Evolutionary conservation across 2,329 filamentous ascomycete genomes (phyloP).

Genomic region (Phaeoacremonium minimum): DNA sequence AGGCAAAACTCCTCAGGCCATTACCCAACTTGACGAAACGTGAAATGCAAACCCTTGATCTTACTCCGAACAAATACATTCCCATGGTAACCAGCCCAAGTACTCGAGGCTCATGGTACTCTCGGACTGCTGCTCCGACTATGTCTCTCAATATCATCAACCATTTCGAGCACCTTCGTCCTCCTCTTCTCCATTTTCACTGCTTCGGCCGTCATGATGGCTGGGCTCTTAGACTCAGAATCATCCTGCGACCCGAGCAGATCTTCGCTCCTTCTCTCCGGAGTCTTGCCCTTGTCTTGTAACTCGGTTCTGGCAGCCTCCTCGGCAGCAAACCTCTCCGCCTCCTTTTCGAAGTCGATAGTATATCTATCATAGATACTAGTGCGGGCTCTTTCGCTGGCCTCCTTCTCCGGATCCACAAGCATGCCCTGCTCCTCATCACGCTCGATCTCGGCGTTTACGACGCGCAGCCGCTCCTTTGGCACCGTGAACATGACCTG

Average conservation of each 20-base stretch:
- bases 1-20: too few relatives aligned
- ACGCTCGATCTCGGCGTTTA: slow-evolving; percentile 65
- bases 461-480: slow-evolving; percentile 79
- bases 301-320: neutral
- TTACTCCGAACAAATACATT: too few relatives aligned
- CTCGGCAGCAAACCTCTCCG: slow-evolving; percentile 1
- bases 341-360: slow-evolving; percentile 5
- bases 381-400: neutral
- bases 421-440: slow-evolving; percentile 32
- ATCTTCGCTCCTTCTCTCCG: slow-evolving; percentile 1
- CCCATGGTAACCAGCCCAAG: too few relatives aligned
- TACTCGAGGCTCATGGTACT: too few relatives aligned
- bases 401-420: slow-evolving; percentile 31
- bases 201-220: slow-evolving; percentile 10
- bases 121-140: slow-evolving; percentile 39
- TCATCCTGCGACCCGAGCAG: slow-evolving; percentile 3
- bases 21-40: too few relatives aligned
- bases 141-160: slow-evolving; percentile 47
- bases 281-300: neutral
- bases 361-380: neutral
- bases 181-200: slow-evolving; percentile 30
- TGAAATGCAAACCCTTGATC: too few relatives aligned
- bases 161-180: slow-evolving; percentile 49
- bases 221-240: slow-evolving; percentile 6
- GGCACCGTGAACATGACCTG: slow-evolving; percentile 94